Evolutionary conservation across 2,329 filamentous ascomycete genomes (phyloP), one percentile per base, ranked within the genome.

Genomic region (Tolypocladium album): DNA sequence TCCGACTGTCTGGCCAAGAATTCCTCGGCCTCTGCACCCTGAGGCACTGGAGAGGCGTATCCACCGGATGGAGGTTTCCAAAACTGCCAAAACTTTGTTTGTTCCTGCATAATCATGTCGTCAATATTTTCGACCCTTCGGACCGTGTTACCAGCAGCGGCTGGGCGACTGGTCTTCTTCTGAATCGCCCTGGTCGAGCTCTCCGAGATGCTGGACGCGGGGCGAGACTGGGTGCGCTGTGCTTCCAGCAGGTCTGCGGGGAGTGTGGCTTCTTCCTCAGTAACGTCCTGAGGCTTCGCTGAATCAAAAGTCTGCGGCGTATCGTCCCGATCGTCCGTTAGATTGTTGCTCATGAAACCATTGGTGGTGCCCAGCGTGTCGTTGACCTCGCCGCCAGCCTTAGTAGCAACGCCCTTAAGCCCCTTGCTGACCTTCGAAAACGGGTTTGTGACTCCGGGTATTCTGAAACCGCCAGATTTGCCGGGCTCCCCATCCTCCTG

Each of bases 51-150:
- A 0, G 83, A 86, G 11, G 81, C 75, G 65, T 85, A 88, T 3
- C 81, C 82, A 31, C 85, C 85, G 1, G 79, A 72, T 0, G 85
- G 85, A 0, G 82, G 80, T 65, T 85, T 83, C 85, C 85, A 88
- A 61, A 88, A 87, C 62, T 87, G 73, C 75, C 82, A 87, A 76
- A 84, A 87, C 47, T 72, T 75, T 0, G 75, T 71, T 34, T 76
- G 72, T 12, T 79, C 76, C 6, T 73, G 74, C 58, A 73, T 68
- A 58, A 79, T 78, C 71, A 82, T 79, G 13, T 81, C 77, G 3
- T 82, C 76, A 45, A 79, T 66, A 56, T 82, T 77, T 3, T 72
- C 73, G 8, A 78, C 67, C 61, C 78, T 80, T 55, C 83, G 79
- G 5, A 81, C 80, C 0, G 81, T 84, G 65, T 84, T 85, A 17